phyloP scores from a whole-genome alignment of 345 rosid species.

The Raphanus sativus region DNA sequence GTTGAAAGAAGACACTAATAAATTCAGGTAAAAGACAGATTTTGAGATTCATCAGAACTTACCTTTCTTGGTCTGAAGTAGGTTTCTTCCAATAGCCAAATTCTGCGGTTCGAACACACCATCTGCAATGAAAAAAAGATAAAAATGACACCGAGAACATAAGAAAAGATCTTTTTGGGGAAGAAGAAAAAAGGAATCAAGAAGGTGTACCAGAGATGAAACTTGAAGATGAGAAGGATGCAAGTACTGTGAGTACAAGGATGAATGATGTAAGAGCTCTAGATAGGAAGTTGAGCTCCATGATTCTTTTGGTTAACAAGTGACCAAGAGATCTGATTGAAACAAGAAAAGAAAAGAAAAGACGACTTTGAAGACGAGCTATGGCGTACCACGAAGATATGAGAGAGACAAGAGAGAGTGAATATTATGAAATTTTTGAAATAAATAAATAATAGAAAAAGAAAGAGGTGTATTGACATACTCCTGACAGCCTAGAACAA shows the following conservation, averaged over 20 bases:
- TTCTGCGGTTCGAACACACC: conserved; percentile 24
- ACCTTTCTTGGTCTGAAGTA: conserved; percentile 76
- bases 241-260: neutral
- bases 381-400: neutral
- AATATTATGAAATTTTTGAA: neutral
- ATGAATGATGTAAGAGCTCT: neutral
- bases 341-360: neutral
- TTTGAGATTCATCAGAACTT: neutral
- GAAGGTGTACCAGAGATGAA: conserved; percentile 3
- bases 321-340: neutral
- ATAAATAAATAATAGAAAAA: neutral
- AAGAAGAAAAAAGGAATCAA: neutral
- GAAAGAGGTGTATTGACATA: neutral
- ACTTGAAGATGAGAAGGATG: neutral
- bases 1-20: neutral
- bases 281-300: conserved; percentile 3
- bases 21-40: neutral
- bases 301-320: neutral
- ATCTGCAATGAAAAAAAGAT: conserved; percentile 46
- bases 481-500: conserved; percentile 17
- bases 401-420: neutral
- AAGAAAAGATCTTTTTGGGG: neutral
- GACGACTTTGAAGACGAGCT: neutral
- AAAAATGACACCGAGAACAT: neutral
- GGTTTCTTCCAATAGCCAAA: conserved; percentile 52